Percentiles rank a stretch among this genome's conserved stretches.
phyloP scores from a whole-genome alignment of 176 grass and related monocot species.

The Cenchrus fungigraminus region DNA sequence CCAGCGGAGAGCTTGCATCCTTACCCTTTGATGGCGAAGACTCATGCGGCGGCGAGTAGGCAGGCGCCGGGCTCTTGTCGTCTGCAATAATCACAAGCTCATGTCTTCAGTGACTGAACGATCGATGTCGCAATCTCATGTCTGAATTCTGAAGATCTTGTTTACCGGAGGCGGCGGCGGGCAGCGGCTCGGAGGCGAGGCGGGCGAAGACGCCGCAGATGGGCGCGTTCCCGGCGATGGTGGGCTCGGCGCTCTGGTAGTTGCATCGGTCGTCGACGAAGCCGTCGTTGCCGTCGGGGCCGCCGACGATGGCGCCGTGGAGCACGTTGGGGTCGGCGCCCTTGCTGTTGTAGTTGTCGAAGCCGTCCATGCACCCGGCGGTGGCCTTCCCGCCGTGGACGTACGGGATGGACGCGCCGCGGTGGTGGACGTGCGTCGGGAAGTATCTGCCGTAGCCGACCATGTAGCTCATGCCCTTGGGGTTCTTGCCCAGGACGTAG shows the following conservation, averaged over 20 bases:
- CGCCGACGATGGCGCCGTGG: constrained; percentile 75
- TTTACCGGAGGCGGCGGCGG: constrained; percentile 7
- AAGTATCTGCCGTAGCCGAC: constrained; percentile 66
- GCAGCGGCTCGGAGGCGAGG: constrained; percentile 38
- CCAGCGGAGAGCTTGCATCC: constrained; percentile 38
- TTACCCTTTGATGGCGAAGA: constrained; percentile 19
- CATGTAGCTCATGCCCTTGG: constrained; percentile 85
- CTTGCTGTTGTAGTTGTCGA: constrained; percentile 74
- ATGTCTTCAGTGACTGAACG: not conserved
- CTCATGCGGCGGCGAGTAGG: not conserved
- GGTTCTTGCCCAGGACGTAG: constrained; percentile 88
- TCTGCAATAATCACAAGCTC: constrained; percentile 7
- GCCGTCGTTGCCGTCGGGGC: constrained; percentile 67
- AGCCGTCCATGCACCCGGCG: constrained; percentile 78
- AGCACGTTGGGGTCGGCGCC: constrained; percentile 71
- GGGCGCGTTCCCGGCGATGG: constrained; percentile 64
- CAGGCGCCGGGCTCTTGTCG: not conserved
- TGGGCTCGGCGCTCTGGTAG: constrained; percentile 82
- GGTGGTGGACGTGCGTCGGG: constrained; percentile 82
- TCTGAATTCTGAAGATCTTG: not conserved
- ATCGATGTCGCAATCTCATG: not conserved
- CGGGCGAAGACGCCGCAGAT: constrained; percentile 75
- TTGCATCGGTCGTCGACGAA: constrained; percentile 74
- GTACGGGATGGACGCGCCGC: constrained; percentile 86
- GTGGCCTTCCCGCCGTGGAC: constrained; percentile 30